These are phyloP conservation scores for Suillus discolor DNA, from an alignment of 768 basidiomycete species.

Conservation along the genomic window DNA sequence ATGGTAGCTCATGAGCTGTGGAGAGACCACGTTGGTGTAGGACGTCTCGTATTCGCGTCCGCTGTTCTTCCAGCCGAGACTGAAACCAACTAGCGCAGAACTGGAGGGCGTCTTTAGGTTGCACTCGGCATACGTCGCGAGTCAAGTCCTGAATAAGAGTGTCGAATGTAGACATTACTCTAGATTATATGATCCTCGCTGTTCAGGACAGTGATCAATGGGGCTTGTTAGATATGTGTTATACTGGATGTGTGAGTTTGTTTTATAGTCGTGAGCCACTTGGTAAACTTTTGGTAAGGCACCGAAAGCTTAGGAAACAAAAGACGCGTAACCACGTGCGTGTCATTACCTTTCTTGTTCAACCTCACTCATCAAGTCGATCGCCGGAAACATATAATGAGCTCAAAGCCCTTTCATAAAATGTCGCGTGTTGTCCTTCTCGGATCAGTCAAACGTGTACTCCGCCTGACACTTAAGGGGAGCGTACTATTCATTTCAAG, in stretches of 20 bases:
- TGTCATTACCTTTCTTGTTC: constrained; percentile 14
- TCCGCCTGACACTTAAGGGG: background rate
- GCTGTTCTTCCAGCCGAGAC: constrained; percentile 81
- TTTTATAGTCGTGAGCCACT: constrained; percentile 14
- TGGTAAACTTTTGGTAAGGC: constrained; percentile 8
- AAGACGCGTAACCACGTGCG: constrained; percentile 32
- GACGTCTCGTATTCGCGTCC: constrained; percentile 69
- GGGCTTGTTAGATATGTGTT: constrained; percentile 9
- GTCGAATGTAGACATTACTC: constrained; percentile 74
- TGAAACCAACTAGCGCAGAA: constrained; percentile 97
- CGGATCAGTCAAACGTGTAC: constrained; percentile 1
- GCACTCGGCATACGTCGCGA: constrained; percentile 81
- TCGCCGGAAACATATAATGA: background rate
- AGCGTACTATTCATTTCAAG: background rate
- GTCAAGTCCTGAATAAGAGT: constrained; percentile 82
- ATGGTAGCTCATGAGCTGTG: constrained; percentile 52
- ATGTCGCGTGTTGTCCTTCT: background rate
- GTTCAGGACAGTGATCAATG: constrained; percentile 1
- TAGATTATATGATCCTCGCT: constrained; percentile 21
- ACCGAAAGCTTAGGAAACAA: constrained; percentile 13
- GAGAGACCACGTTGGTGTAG: constrained; percentile 56
- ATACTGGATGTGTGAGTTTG: background rate
- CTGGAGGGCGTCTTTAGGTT: constrained; percentile 90
- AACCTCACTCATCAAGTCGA: too few relatives aligned
- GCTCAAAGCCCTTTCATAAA: constrained; percentile 5